phyloP scores from a whole-genome alignment of 495 filamentous ascomycete species.

The Halenospora varia region DNA sequence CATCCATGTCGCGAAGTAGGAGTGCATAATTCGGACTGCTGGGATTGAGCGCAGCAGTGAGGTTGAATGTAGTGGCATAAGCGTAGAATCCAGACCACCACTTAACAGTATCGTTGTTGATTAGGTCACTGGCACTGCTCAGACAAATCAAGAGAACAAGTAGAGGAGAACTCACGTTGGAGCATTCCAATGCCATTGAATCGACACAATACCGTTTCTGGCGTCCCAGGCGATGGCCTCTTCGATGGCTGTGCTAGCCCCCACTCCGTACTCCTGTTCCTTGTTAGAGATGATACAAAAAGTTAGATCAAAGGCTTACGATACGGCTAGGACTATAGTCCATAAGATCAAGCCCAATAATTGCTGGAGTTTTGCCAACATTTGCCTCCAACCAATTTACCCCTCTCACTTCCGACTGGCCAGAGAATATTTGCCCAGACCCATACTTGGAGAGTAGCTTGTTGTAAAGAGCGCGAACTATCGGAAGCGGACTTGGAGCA shows the following conservation, averaged over 20 bases:
- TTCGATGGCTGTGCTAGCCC: constrained; percentile 36
- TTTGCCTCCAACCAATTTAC: constrained; percentile 34
- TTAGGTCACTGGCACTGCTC: neutral
- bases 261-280: constrained; percentile 33
- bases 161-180: too few relatives aligned
- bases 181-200: constrained; percentile 48
- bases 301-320: too few relatives aligned
- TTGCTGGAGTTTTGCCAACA: constrained; percentile 42
- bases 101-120: constrained; percentile 35
- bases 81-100: constrained; percentile 50
- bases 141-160: neutral
- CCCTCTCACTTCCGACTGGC: constrained; percentile 38
- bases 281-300: too few relatives aligned
- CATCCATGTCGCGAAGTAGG: constrained; percentile 45
- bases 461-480: too few relatives aligned
- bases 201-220: constrained; percentile 39
- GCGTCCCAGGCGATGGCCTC: constrained; percentile 39
- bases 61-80: constrained; percentile 39
- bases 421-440: constrained; percentile 29
- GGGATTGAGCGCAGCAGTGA: constrained; percentile 34
- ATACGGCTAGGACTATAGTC: constrained; percentile 44
- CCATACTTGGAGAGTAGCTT: too few relatives aligned
- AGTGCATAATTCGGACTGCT: constrained; percentile 40
- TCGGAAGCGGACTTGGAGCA: too few relatives aligned
- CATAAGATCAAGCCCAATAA: constrained; percentile 41